Percentiles rank a stretch among this genome's conserved stretches.
These are phyloP conservation scores for Oryza australiensis DNA, from an alignment of 176 grass and related monocot species.

Conservation along the genomic window DNA sequence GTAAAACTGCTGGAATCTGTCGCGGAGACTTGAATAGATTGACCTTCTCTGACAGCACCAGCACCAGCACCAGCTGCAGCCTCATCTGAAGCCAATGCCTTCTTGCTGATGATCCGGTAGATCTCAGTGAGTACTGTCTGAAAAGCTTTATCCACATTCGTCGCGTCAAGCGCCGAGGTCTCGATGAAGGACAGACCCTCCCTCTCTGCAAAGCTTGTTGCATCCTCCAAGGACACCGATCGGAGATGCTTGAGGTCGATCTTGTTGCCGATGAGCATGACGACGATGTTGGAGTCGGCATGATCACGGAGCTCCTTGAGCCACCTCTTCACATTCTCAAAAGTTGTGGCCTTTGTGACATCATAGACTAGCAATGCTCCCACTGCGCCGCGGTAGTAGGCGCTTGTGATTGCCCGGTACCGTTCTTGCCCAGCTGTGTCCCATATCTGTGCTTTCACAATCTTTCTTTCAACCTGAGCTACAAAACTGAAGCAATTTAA, in stretches of 20 bases:
- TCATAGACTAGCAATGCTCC: slow-evolving; percentile 80
- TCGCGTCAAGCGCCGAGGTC: slow-evolving; percentile 83
- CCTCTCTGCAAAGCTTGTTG: slow-evolving; percentile 47
- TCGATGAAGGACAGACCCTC: slow-evolving; percentile 67
- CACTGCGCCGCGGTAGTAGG: slow-evolving; percentile 76
- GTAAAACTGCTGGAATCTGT: slow-evolving; percentile 25
- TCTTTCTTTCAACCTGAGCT: slow-evolving; percentile 68
- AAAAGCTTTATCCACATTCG: slow-evolving; percentile 74
- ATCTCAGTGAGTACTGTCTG: slow-evolving; percentile 59
- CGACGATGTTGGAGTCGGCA: slow-evolving; percentile 56
- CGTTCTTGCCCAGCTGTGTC: slow-evolving; percentile 77
- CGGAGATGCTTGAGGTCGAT: slow-evolving; percentile 65
- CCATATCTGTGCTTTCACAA: slow-evolving; percentile 72
- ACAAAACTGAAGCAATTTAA: not conserved
- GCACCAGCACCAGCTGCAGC: not conserved
- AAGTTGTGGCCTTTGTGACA: slow-evolving; percentile 64
- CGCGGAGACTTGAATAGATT: slow-evolving; percentile 39
- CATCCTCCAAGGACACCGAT: slow-evolving; percentile 50
- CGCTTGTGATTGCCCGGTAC: slow-evolving; percentile 78
- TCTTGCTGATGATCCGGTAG: slow-evolving; percentile 56
- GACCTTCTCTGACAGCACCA: slow-evolving; percentile 39
- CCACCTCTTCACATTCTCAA: slow-evolving; percentile 68
- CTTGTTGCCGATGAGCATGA: slow-evolving; percentile 87
- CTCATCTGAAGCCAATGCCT: slow-evolving; percentile 31
- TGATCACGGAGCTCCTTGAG: slow-evolving; percentile 76